These are phyloP conservation scores for Gaillardinia entomophila DNA, from an alignment of 805 yeast genomes.

Conservation along the genomic window DNA sequence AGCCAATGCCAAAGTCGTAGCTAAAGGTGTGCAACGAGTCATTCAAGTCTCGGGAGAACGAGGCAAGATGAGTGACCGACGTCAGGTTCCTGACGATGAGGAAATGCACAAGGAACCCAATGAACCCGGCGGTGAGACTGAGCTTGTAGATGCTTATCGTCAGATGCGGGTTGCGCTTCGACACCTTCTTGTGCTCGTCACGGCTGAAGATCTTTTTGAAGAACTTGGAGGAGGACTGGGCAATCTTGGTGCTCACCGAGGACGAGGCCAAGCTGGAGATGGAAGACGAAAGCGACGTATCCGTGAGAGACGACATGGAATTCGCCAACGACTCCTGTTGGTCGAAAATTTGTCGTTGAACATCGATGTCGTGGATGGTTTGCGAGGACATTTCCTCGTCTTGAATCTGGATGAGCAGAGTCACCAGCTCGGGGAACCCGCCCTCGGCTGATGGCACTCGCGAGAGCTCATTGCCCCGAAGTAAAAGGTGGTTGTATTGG, in stretches of 20 bases:
- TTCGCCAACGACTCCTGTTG: conserved; percentile 20
- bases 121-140: conserved; percentile 33
- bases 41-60: conserved; percentile 1
- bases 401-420: conserved; percentile 17
- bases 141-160: conserved; percentile 20
- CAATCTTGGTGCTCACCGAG: conserved; percentile 19
- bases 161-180: conserved; percentile 7
- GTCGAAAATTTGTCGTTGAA: conserved; percentile 15
- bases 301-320: conserved; percentile 12
- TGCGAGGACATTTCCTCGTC: conserved; percentile 28
- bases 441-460: conserved; percentile 1
- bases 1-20: conserved; percentile 17
- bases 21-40: conserved; percentile 5
- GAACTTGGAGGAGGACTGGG: conserved; percentile 22
- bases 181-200: conserved; percentile 5
- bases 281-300: conserved; percentile 30
- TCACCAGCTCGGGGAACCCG: conserved; percentile 1
- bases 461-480: neutral
- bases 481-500: conserved; percentile 3
- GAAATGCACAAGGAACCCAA: conserved; percentile 33
- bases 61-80: neutral
- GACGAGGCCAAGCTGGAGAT: conserved; percentile 23
- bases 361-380: conserved; percentile 17
- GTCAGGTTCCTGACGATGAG: conserved; percentile 18
- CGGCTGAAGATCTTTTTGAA: conserved; percentile 22